Conservation (phyloP, 257 asterid genomes). For the Primulina huaijiensis region DNA sequence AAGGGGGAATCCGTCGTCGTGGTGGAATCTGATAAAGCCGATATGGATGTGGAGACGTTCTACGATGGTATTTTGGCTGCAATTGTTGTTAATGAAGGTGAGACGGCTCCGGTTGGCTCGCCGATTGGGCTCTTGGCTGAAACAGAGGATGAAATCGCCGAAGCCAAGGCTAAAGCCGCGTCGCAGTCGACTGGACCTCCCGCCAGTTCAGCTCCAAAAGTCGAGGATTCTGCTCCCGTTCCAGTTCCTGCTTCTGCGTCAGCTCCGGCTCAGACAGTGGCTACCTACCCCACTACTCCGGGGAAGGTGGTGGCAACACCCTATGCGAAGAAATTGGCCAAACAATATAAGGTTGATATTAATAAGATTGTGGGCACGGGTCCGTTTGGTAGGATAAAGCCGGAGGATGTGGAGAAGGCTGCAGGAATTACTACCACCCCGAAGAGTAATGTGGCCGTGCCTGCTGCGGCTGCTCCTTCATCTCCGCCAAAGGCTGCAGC, state of each 20-base stretch:
- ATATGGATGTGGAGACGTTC: conserved; percentile 82
- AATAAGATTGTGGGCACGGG: conserved; percentile 69
- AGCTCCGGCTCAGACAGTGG: conserved; percentile 14
- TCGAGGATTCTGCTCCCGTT: conserved; percentile 19
- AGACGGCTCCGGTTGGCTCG: conserved; percentile 64
- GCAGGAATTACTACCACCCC: conserved; percentile 60
- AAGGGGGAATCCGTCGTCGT: conserved; percentile 85
- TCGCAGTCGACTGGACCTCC: conserved; percentile 23
- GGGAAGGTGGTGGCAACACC: conserved; percentile 71
- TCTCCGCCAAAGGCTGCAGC: conserved; percentile 37
- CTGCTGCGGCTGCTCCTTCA: conserved; percentile 31
- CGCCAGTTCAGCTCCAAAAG: conserved; percentile 31
- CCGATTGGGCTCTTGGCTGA: conserved; percentile 74
- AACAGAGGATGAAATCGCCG: conserved; percentile 52
- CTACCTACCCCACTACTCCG: conserved; percentile 37
- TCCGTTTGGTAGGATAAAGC: conserved; percentile 78
- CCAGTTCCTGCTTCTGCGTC: conserved; percentile 32
- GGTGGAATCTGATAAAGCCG: conserved; percentile 82
- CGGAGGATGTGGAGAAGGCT: conserved; percentile 89
- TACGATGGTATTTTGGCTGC: conserved; percentile 72
- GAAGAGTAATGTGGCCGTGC: conserved; percentile 30
- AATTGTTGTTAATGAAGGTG: conserved; percentile 73
- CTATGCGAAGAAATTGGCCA: conserved; percentile 82
- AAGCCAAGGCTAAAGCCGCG: conserved; percentile 60
- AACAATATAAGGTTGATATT: conserved; percentile 72